phyloP scores from a whole-genome alignment of 2,329 filamentous ascomycete genomes.

The Calonectria henricotiae region DNA sequence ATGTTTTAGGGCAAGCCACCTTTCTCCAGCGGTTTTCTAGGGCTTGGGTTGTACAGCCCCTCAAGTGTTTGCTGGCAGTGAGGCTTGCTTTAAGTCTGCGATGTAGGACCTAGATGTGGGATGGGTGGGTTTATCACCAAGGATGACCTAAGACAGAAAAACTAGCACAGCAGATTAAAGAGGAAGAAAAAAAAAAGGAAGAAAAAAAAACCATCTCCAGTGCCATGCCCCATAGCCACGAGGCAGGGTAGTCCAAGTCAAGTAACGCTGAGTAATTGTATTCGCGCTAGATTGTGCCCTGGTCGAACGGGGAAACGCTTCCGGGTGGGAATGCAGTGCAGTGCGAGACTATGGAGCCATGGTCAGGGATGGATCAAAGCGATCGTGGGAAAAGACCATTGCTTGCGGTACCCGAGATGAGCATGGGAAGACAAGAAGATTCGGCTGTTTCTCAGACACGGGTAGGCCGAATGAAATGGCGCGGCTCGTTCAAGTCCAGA shows the following conservation, averaged over 20 bases:
- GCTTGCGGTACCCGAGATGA: constrained; percentile 22
- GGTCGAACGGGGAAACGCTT: constrained; percentile 43
- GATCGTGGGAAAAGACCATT: constrained; percentile 19
- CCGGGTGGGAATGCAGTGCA: constrained; percentile 42
- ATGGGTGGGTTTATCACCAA: constrained; percentile 2
- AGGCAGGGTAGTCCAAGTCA: constrained; percentile 23
- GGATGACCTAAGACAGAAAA: neutral
- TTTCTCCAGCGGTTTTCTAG: neutral
- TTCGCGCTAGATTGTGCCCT: constrained; percentile 35
- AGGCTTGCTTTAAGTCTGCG: neutral
- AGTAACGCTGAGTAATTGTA: constrained; percentile 32
- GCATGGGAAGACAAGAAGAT: constrained; percentile 14
- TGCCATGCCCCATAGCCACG: constrained; percentile 21
- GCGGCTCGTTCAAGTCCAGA: neutral
- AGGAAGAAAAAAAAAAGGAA: neutral
- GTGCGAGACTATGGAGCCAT: constrained; percentile 12
- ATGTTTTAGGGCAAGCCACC: neutral
- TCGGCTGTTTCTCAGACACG: constrained; percentile 35
- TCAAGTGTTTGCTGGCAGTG: neutral
- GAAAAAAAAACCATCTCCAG: constrained; percentile 3
- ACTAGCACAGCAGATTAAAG: constrained; percentile 1
- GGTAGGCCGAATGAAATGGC: constrained; percentile 22
- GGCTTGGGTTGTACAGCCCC: neutral
- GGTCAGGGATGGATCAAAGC: constrained; percentile 31
- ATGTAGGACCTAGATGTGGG: neutral